phyloP scores from a whole-genome alignment of 495 filamentous ascomycete species.

The Sordaria brevicollis region DNA sequence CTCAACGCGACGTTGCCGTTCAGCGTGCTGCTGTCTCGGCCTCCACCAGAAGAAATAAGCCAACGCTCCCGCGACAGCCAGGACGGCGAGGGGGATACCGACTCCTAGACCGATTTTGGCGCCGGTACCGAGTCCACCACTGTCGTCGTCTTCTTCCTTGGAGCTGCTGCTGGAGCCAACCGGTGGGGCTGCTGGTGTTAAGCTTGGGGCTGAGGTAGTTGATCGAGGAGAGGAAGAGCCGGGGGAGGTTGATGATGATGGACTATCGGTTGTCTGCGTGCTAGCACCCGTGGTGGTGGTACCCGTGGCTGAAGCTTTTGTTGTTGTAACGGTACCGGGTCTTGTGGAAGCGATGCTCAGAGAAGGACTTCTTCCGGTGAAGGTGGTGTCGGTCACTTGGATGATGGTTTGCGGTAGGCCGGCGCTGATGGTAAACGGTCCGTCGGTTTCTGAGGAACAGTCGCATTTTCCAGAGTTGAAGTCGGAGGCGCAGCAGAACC shows the following conservation, averaged over 20 bases:
- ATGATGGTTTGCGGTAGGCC: conserved; percentile 22
- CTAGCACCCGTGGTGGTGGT: neutral
- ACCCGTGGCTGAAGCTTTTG: neutral
- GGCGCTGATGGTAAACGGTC: conserved; percentile 9
- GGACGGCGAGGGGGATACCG: neutral
- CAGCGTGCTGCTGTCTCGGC: neutral
- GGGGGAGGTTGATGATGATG: neutral
- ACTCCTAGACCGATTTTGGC: conserved; percentile 5
- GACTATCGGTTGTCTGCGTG: neutral
- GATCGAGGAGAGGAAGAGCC: neutral
- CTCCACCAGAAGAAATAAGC: neutral
- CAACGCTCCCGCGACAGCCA: neutral
- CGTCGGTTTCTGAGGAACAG: conserved; percentile 11
- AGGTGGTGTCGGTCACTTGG: conserved; percentile 9
- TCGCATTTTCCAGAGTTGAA: conserved; percentile 17
- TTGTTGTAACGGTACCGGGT: neutral
- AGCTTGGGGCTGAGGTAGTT: neutral
- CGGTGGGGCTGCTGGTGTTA: neutral
- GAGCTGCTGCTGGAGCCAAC: neutral
- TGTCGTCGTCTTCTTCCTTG: neutral
- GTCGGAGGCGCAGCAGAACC: conserved; percentile 20
- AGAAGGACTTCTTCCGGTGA: conserved; percentile 4
- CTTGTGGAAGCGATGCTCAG: conserved; percentile 1
- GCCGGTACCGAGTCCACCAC: neutral
- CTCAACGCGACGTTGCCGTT: neutral